A percentile compares a stretch with the other conserved stretches of the same genome.
phyloP scores from a whole-genome alignment of 2,329 filamentous ascomycete genomes.

The Pseudogymnoascus sp. region DNA sequence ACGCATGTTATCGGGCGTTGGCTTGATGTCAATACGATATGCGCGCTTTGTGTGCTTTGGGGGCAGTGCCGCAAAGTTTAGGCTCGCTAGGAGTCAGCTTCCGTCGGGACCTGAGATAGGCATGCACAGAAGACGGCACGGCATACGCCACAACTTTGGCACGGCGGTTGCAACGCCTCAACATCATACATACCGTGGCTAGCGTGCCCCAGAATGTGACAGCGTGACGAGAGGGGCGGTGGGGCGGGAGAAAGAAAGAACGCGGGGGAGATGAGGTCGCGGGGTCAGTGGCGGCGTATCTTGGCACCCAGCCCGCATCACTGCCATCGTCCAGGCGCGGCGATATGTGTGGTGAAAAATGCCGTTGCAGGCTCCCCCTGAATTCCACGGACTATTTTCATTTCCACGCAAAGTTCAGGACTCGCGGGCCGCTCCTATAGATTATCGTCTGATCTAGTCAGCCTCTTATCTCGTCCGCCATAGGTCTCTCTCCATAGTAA shows the following conservation, averaged over 20 bases:
- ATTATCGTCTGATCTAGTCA: background rate
- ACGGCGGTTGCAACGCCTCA: background rate
- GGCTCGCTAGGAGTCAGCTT: background rate
- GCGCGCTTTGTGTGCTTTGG: background rate
- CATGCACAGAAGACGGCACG: background rate
- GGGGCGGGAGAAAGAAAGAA: background rate
- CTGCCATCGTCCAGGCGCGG: background rate
- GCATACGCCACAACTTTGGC: background rate
- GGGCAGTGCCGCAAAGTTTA: background rate
- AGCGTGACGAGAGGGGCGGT: background rate
- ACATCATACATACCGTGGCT: background rate
- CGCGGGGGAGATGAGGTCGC: background rate
- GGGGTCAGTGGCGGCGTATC: slow-evolving; percentile 1
- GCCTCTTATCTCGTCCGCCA: background rate
- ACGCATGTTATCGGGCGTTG: background rate
- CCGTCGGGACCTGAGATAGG: background rate
- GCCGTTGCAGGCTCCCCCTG: background rate
- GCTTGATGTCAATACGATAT: background rate
- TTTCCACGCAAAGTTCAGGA: background rate
- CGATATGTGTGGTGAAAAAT: background rate
- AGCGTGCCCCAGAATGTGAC: background rate
- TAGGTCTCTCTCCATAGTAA: background rate
- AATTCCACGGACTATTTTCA: background rate
- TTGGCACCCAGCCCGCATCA: background rate
- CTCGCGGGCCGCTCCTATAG: background rate